phyloP scores from a whole-genome alignment of 805 yeast genomes.

The Pichia nakasei region DNA sequence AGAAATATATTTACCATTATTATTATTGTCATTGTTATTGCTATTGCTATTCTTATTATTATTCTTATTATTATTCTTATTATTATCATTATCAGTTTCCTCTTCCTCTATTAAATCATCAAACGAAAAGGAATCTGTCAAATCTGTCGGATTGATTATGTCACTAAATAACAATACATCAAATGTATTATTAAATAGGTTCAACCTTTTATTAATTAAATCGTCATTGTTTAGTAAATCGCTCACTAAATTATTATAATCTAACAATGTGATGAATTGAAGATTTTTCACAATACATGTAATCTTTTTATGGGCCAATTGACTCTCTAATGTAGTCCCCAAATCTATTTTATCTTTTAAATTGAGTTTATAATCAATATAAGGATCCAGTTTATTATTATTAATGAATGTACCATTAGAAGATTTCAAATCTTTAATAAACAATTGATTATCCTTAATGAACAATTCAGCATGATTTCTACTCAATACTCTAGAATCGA shows the following conservation, averaged over 20 bases:
- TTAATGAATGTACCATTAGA: conserved; percentile 94
- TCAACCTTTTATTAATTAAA: conserved; percentile 20
- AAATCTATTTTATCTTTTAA: conserved; percentile 85
- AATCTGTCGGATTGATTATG: conserved; percentile 16
- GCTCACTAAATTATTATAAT: conserved; percentile 19
- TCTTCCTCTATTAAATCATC: conserved; percentile 21
- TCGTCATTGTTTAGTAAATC: conserved; percentile 21
- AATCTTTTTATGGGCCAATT: conserved; percentile 72
- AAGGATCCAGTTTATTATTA: conserved; percentile 55
- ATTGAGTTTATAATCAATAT: conserved; percentile 54
- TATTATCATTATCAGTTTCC: conserved; percentile 18
- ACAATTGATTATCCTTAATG: conserved; percentile 54
- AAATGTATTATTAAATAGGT: conserved; percentile 26
- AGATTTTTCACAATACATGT: conserved; percentile 75
- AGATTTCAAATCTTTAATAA: conserved; percentile 77
- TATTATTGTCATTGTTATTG: conserved; percentile 17
- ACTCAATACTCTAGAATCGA: conserved; percentile 87
- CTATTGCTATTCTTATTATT: conserved; percentile 5
- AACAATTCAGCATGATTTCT: conserved; percentile 90
- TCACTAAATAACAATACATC: conserved; percentile 32
- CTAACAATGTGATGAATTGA: conserved; percentile 40
- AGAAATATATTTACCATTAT: conserved; percentile 35
- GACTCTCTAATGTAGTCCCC: conserved; percentile 79
- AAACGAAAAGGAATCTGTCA: background rate
- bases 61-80: conserved; percentile 6